A percentile compares a stretch with the other conserved stretches of the same genome.
phyloP scores from a whole-genome alignment of 2,329 filamentous ascomycete genomes.

The Cytospora paraplurivora region DNA sequence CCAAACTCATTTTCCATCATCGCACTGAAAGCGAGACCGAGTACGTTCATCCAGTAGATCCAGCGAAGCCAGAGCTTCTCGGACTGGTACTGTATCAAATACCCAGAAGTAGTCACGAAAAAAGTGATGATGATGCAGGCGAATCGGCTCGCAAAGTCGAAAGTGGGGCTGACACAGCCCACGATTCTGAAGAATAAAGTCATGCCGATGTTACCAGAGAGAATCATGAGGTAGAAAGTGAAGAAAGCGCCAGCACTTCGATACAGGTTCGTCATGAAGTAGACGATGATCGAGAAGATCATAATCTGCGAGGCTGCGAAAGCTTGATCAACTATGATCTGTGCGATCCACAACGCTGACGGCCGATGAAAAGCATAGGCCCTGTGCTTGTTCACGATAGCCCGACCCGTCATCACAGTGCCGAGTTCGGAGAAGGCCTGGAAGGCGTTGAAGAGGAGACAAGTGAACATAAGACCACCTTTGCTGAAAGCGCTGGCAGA shows the following conservation, averaged over 20 bases:
- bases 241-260: slow-evolving; percentile 77
- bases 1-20: slow-evolving; percentile 89
- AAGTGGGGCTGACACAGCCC: slow-evolving; percentile 75
- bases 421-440: slow-evolving; percentile 79
- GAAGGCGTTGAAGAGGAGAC: slow-evolving; percentile 84
- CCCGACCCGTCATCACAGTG: slow-evolving; percentile 72
- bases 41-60: slow-evolving; percentile 76
- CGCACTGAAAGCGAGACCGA: slow-evolving; percentile 73
- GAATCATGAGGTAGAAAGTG: slow-evolving; percentile 71
- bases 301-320: slow-evolving; percentile 73
- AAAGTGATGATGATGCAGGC: slow-evolving; percentile 77
- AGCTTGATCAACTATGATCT: slow-evolving; percentile 76
- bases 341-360: slow-evolving; percentile 79
- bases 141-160: slow-evolving; percentile 83
- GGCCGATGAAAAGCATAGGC: slow-evolving; percentile 83
- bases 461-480: slow-evolving; percentile 78
- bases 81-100: slow-evolving; percentile 77
- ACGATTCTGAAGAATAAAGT: slow-evolving; percentile 77
- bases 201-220: slow-evolving; percentile 71
- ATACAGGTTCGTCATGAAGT: slow-evolving; percentile 74
- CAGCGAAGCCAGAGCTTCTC: slow-evolving; percentile 77
- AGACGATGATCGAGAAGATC: slow-evolving; percentile 73
- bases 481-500: slow-evolving; percentile 76
- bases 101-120: slow-evolving; percentile 81
- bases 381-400: slow-evolving; percentile 82